Evolutionary conservation across 345 rosid species (phyloP).

Genomic region (Cardiospermum halicacabum): DNA sequence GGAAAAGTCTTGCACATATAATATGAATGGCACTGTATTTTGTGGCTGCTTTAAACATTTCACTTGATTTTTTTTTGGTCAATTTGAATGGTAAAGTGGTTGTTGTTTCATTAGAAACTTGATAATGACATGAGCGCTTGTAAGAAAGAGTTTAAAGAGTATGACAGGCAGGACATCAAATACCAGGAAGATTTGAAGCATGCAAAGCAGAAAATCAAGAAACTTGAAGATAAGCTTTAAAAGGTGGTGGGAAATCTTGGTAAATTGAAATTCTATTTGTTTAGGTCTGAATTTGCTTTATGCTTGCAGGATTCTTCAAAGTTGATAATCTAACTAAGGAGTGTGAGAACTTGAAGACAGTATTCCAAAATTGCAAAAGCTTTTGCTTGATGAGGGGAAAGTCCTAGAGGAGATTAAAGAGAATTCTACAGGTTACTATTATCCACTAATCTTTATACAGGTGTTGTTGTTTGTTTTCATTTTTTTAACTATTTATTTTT

Average conservation of each 20-base stretch:
- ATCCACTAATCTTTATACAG: slow-evolving; percentile 7
- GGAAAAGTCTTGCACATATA: no score
- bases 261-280: slow-evolving; percentile 10
- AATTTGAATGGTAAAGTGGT: slow-evolving; percentile 1
- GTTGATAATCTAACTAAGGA: slow-evolving; percentile 59
- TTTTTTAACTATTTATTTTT: no score
- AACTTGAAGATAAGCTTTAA: slow-evolving; percentile 77
- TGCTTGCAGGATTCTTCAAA: slow-evolving; percentile 62
- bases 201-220: slow-evolving; percentile 91
- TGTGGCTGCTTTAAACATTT: slow-evolving; percentile 2
- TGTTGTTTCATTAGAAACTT: slow-evolving; percentile 59
- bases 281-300: slow-evolving; percentile 23
- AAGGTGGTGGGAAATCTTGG: slow-evolving; percentile 45
- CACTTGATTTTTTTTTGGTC: not conserved
- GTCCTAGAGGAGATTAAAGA: slow-evolving; percentile 69
- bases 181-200: slow-evolving; percentile 88
- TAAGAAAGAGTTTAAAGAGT: slow-evolving; percentile 91
- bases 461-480: not conserved
- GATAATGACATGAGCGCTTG: slow-evolving; percentile 55
- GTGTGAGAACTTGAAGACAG: slow-evolving; percentile 67
- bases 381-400: slow-evolving; percentile 67
- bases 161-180: slow-evolving; percentile 93
- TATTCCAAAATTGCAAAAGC: slow-evolving; percentile 68
- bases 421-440: slow-evolving; percentile 60
- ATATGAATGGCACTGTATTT: not conserved